These are phyloP conservation scores for Cronartium quercuum DNA, from an alignment of 1,284 basidiomycete species.

Conservation along the genomic window DNA sequence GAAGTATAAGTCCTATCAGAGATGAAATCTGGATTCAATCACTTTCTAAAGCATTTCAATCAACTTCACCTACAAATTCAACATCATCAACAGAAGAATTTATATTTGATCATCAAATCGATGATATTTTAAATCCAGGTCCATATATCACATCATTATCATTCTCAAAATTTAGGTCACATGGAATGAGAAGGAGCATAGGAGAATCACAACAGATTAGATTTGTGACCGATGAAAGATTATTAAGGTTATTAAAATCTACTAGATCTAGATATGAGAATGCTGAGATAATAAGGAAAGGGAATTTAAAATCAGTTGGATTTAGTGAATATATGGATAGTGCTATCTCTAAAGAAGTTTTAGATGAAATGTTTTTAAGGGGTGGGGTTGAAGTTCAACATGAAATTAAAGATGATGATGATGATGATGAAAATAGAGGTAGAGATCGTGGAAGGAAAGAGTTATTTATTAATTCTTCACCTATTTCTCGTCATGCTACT, in stretches of 20 bases:
- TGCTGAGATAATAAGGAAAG: conserved; percentile 4
- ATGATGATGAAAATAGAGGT: conserved; percentile 10
- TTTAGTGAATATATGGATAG: conserved; percentile 38
- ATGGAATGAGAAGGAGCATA: conserved; percentile 28
- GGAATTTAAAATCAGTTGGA: conserved; percentile 17
- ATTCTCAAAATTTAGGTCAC: conserved; percentile 25
- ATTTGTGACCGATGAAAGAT: conserved; percentile 21
- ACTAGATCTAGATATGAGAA: conserved; percentile 16
- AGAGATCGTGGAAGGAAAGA: conserved; percentile 7
- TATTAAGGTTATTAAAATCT: conserved; percentile 9
- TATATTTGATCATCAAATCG: conserved; percentile 21
- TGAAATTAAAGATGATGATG: conserved; percentile 5
- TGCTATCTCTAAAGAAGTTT: conserved; percentile 18
- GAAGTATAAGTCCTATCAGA: conserved; percentile 15
- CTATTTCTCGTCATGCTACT: conserved; percentile 12
- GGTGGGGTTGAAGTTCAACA: conserved; percentile 26
- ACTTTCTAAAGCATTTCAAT: conserved; percentile 23
- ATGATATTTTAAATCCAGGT: conserved; percentile 20
- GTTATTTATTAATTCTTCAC: conserved; percentile 3
- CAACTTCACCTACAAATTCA: conserved; percentile 6
- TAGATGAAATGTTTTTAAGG: conserved; percentile 27
- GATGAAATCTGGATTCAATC: conserved; percentile 4
- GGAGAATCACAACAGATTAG: conserved; percentile 10
- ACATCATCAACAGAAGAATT: conserved; percentile 15
- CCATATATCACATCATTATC: conserved; percentile 28